Conservation (phyloP, 345 rosid genomes). For the Pelargonium nanum region DNA sequence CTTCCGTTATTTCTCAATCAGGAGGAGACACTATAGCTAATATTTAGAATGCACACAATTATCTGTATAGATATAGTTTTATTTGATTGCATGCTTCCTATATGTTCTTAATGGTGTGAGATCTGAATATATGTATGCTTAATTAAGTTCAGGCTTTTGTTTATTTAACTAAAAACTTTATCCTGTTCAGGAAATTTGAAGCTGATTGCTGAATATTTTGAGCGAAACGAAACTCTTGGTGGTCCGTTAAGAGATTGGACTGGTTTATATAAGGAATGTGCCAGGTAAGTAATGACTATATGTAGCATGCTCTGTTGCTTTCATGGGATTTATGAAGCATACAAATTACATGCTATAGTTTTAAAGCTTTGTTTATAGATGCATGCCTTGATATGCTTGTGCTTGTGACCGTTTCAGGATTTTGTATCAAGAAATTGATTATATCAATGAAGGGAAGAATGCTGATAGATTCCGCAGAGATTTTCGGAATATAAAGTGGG, state of each 20-base stretch:
- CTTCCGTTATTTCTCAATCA: too few relatives aligned
- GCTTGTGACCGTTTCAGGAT: slow-evolving; percentile 44
- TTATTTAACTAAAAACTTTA: neutral
- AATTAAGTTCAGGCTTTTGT: neutral
- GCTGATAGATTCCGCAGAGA: slow-evolving; percentile 84
- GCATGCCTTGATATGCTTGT: slow-evolving; percentile 5
- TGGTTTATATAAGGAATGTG: slow-evolving; percentile 85
- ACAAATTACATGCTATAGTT: too few relatives aligned
- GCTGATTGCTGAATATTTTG: slow-evolving; percentile 84
- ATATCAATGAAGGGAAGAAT: slow-evolving; percentile 90
- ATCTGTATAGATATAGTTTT: too few relatives aligned
- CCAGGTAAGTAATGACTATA: slow-evolving; percentile 49
- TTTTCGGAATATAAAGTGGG: slow-evolving; percentile 89
- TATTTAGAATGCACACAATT: too few relatives aligned
- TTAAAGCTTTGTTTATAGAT: neutral
- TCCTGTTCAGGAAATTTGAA: slow-evolving; percentile 57
- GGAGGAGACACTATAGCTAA: too few relatives aligned
- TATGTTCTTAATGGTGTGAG: too few relatives aligned
- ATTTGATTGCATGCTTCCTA: too few relatives aligned
- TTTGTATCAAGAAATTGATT: slow-evolving; percentile 87
- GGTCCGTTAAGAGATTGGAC: slow-evolving; percentile 79
- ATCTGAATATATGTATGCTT: too few relatives aligned
- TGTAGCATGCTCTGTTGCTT: too few relatives aligned
- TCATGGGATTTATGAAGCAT: too few relatives aligned
- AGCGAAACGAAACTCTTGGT: slow-evolving; percentile 76